Conservation (phyloP, 83 land plant genomes). For the Picea mariana region DNA sequence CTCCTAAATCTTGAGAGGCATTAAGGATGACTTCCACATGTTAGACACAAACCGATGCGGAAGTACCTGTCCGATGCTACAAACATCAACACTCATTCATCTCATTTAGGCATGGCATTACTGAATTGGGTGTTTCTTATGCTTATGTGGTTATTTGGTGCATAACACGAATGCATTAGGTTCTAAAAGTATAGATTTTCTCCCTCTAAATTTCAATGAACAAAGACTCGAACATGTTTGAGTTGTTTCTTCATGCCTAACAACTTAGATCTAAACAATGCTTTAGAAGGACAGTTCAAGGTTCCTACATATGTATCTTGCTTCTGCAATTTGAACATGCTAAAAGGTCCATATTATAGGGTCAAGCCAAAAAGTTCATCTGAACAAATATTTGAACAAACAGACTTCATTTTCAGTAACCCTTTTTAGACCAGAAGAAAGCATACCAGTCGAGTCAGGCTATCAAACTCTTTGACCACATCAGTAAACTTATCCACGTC, state of each 20-base stretch:
- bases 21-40: too few relatives aligned
- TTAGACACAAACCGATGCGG: too few relatives aligned
- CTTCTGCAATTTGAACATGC: neutral
- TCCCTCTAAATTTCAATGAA: too few relatives aligned
- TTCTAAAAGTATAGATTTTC: neutral
- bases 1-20: too few relatives aligned
- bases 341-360: neutral
- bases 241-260: neutral
- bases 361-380: neutral
- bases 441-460: conserved; percentile 44
- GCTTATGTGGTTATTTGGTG: neutral
- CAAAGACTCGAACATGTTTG: neutral
- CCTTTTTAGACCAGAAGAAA: neutral
- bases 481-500: conserved; percentile 47
- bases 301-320: neutral
- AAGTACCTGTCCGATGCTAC: too few relatives aligned
- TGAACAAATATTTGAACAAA: neutral
- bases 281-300: neutral
- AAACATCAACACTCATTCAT: neutral
- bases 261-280: neutral
- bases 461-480: conserved; percentile 48
- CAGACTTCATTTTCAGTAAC: conserved; percentile 2
- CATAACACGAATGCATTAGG: neutral
- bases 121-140: neutral
- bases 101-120: neutral